Percentiles rank a stretch among this genome's conserved stretches.
Conservation (phyloP, 176 grass and related monocot species). For the Rhynchospora breviuscula region DNA sequence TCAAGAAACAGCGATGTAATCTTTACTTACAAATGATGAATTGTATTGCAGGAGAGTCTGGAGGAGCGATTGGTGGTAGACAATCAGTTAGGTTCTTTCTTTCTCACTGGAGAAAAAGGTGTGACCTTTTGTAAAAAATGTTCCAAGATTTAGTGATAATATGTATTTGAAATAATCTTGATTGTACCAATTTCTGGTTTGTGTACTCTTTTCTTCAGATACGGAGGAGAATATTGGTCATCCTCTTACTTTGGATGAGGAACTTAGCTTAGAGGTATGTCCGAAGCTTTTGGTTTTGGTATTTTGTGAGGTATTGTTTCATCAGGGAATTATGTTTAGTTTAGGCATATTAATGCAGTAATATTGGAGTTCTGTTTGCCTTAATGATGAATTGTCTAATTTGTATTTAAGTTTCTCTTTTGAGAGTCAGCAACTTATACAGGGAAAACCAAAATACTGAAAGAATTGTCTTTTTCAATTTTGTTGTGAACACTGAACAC, state of each 20-base stretch:
- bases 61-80: constrained; percentile 39
- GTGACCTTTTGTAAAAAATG: background rate
- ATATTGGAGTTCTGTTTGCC: background rate
- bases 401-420: background rate
- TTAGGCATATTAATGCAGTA: background rate
- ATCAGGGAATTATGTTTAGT: background rate
- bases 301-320: background rate
- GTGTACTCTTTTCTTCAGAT: constrained; percentile 23
- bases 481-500: background rate
- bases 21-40: background rate
- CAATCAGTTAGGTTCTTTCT: constrained; percentile 31
- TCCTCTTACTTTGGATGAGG: constrained; percentile 29
- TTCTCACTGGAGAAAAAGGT: constrained; percentile 38
- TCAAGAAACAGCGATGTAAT: background rate
- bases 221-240: background rate
- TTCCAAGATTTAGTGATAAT: background rate
- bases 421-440: background rate
- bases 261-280: constrained; percentile 51
- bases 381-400: background rate
- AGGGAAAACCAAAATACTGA: background rate
- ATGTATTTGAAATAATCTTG: background rate
- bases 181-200: background rate
- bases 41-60: constrained; percentile 1
- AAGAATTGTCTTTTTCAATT: background rate
- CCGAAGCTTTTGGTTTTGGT: background rate